Percentiles rank a stretch among this genome's conserved stretches.
Conservation (phyloP, 805 yeast species). For the Sugiyamaella marilandica region DNA sequence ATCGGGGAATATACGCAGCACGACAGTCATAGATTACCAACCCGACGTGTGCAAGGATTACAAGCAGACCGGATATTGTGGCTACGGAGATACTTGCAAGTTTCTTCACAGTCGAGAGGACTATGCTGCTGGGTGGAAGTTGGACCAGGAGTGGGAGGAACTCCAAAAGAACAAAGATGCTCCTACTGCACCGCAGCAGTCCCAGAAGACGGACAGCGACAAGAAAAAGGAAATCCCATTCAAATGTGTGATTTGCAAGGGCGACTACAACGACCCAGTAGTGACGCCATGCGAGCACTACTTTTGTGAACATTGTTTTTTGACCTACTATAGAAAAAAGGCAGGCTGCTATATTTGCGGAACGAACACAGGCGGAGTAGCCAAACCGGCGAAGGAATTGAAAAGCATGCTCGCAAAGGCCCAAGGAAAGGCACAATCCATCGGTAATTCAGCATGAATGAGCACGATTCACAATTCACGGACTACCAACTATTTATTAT, state of each 20-base stretch:
- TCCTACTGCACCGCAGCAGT: slow-evolving; percentile 3
- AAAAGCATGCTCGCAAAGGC: slow-evolving; percentile 6
- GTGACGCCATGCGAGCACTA: slow-evolving; percentile 58
- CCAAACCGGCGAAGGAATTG: slow-evolving; percentile 44
- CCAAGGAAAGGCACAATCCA: background rate
- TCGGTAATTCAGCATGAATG: background rate
- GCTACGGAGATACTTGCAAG: slow-evolving; percentile 95
- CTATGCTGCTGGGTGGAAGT: slow-evolving; percentile 62
- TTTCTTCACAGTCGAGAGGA: slow-evolving; percentile 89
- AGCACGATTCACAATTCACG: background rate
- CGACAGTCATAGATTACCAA: slow-evolving; percentile 77
- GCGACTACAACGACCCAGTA: slow-evolving; percentile 52
- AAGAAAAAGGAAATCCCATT: slow-evolving; percentile 41
- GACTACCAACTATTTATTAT: background rate
- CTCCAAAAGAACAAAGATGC: slow-evolving; percentile 24
- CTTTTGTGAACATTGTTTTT: slow-evolving; percentile 60
- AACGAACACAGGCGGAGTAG: slow-evolving; percentile 56
- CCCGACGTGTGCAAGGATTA: slow-evolving; percentile 94
- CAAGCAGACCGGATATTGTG: slow-evolving; percentile 88
- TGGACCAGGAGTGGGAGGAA: slow-evolving; percentile 66
- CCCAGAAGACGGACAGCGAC: slow-evolving; percentile 5
- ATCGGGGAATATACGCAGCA: slow-evolving; percentile 49
- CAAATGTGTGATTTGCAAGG: slow-evolving; percentile 57
- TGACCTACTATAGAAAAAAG: slow-evolving; percentile 40
- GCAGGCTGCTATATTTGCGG: slow-evolving; percentile 55